phyloP scores from a whole-genome alignment of 371 early-diverging fungal species.

The Rhizopus delemar region DNA sequence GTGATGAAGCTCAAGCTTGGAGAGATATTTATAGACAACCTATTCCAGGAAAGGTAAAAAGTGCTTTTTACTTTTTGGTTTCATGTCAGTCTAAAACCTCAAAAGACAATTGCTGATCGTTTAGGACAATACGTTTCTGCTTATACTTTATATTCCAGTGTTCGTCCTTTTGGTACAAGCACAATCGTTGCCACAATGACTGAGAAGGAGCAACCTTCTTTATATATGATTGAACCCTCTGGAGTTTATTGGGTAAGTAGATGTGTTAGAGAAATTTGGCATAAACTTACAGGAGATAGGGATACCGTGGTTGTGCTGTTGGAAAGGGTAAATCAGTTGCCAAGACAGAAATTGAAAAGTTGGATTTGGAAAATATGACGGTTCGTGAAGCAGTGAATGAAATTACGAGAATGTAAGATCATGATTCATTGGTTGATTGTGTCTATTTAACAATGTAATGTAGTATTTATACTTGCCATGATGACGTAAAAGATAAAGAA shows the following conservation, averaged over 20 bases:
- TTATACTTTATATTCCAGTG: conserved; percentile 94
- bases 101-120: conserved; percentile 87
- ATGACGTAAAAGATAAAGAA: conserved; percentile 96
- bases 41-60: conserved; percentile 78
- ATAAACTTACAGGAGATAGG: conserved; percentile 49
- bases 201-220: conserved; percentile 71
- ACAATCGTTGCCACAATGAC: conserved; percentile 79
- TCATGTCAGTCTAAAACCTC: too few species aligned
- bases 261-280: not conserved
- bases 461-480: conserved; percentile 92
- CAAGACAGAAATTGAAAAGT: conserved; percentile 96
- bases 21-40: conserved; percentile 82
- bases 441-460: not conserved
- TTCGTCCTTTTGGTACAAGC: conserved; percentile 95
- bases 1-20: conserved; percentile 91
- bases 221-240: conserved; percentile 96
- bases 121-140: conserved; percentile 92
- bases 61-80: too few species aligned
- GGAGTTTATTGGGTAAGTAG: conserved; percentile 86
- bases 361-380: conserved; percentile 83
- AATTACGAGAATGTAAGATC: conserved; percentile 88
- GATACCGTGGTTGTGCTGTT: conserved; percentile 91
- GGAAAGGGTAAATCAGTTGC: conserved; percentile 97
- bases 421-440: not conserved
- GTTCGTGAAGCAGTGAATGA: conserved; percentile 90